Base-by-base conservation (phyloP, 2,329 filamentous ascomycete species). In the Xylariales sp. region DNA sequence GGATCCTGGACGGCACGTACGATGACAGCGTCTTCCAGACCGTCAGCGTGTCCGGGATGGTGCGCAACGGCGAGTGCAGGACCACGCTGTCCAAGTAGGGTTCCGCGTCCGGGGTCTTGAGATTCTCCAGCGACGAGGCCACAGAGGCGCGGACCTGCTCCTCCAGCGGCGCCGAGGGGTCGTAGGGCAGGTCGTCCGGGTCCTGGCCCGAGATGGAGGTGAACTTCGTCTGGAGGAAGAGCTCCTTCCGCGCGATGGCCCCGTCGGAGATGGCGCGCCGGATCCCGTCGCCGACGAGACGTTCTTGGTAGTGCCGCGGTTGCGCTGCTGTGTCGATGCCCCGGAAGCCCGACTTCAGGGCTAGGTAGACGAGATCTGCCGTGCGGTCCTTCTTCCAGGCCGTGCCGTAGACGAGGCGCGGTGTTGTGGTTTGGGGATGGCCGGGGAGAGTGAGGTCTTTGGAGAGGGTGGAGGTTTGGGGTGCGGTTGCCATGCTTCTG, bases 181-280 rank as follows among this genome's bases (percentile, higher is more conserved):
- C 69, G 59, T 88, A 88, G 0, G 84, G 84, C 62, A 80, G 69
- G 36, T 78, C 61, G 16, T 62, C 54, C 2, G 65, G 66, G 53
- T 82, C 76, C 58, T 90, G 85, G 18, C 78, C 80, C 12, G 62
- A 61, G 4, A 78, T 60, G 0, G 82, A 73, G 1, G 84, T 88
- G 65, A 84, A 93, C 60, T 91, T 93, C n/a, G 87, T 90, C 73
- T 94, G 87, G 56, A 86, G 78, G 57, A 82, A 88, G 34, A 91
- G 53, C 24, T 84, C 76, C 33, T 71, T 61, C 44, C 80, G 68
- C 36, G 55, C 71, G 34, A 86, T 65, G n/a, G 76, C 60, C 2
- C 78, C 78, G 22, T 81, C 73, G 5, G 62, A 52, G 38, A 87
- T 73, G 25, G 81, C 80, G 41, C 70, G 68, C 44, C 76, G 70